Evolutionary conservation across 257 asterid species (phyloP).

Genomic region (Solanum phureja): DNA sequence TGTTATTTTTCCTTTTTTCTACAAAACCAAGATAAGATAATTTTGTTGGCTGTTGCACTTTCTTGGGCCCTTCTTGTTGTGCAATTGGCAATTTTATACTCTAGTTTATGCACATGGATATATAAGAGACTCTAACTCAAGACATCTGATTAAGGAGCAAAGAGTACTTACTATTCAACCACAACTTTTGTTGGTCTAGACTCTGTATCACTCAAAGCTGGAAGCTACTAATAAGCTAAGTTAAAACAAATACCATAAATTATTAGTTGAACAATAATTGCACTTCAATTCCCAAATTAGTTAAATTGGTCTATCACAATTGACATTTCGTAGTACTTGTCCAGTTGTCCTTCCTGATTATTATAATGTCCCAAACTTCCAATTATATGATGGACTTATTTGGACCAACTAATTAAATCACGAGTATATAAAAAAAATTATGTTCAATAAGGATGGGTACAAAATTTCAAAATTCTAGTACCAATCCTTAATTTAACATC

Average conservation of each 20-base stretch:
- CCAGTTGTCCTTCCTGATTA: not conserved
- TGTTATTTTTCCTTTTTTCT: not conserved
- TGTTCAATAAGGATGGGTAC: not conserved
- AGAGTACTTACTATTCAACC: accelerated
- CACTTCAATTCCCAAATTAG: not conserved
- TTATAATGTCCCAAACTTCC: not conserved
- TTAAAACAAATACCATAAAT: not conserved
- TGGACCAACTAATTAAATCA: not conserved
- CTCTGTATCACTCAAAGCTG: not conserved
- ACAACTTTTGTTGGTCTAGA: not conserved
- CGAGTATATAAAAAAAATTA: not conserved
- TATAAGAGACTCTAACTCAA: too few relatives aligned
- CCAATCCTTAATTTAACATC: not conserved
- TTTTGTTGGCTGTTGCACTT: not conserved
- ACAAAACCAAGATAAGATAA: not conserved
- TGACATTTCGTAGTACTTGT: not conserved
- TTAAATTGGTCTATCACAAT: not conserved
- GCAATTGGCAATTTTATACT: not conserved
- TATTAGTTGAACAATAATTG: not conserved
- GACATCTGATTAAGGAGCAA: not conserved
- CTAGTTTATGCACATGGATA: not conserved
- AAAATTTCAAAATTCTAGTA: not conserved
- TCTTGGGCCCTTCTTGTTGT: not conserved
- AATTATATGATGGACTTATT: not conserved
- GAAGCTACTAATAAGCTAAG: not conserved